Base-by-base conservation (phyloP, 2,329 filamentous ascomycete species). In the Amauroascus verrucosus region DNA sequence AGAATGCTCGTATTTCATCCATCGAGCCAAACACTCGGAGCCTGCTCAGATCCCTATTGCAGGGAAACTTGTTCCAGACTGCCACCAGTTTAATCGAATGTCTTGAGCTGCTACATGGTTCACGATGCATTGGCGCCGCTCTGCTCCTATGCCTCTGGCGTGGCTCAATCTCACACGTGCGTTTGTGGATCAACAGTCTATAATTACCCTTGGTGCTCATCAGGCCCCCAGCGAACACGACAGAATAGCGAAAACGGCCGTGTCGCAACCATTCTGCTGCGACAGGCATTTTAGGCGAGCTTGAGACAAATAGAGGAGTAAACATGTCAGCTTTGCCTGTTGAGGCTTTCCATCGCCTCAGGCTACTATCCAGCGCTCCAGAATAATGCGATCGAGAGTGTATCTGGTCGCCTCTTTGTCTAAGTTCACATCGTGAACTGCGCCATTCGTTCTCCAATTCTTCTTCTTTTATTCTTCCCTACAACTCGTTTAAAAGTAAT, bases 251-350 rank as follows among this genome's bases (percentile, higher is more conserved):
- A 24, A 13, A 11, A 37, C 40, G 41, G 41, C 41, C 35, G 16
- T 52, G 28, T 26, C 26, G 18, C 13, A 38, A 30, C 18, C 33
- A 4, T 40, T 35, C 37, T 41, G 13, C 24, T 33, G 14, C 24
- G 40, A 16, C 43, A 47, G 33, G 51, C 51, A 47, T 53, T 6
- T 43, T 53, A 28, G 43, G 44, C 51, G 43, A 47, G 33, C 32
- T 32, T 32, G 44, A 53, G 43, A 47, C 44, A 47, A 45, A 45
- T 45, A 14, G 18, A 30, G 28, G 18, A 8, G 18, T 48, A 20
- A 48, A 49, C 35, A 50, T 11, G 20, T 16, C 8, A 40, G 8
- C 16, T n/a, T 18, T 20, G 35, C 20, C 20, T 20, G 9, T 37
- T 18, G 35, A 26, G 35, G 20, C 22, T 18, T 11, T 43, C 14